These are phyloP conservation scores for Termitomyces sp. DNA, from an alignment of 768 basidiomycete species.

Conservation along the genomic window DNA sequence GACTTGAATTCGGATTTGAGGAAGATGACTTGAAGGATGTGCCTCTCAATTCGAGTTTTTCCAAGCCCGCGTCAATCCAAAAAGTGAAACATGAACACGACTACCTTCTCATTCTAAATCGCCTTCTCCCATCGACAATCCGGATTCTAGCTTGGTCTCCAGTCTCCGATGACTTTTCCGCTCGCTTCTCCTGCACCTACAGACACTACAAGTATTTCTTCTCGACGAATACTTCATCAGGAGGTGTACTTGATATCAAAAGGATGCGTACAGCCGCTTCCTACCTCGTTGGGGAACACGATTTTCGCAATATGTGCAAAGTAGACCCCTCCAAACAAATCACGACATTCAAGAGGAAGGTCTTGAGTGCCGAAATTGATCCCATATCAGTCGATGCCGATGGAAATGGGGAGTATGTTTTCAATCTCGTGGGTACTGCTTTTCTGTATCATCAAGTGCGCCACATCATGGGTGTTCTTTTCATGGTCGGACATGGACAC, in stretches of 20 bases:
- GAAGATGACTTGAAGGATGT: constrained; percentile 23
- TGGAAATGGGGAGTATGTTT: constrained; percentile 49
- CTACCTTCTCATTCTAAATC: constrained; percentile 81
- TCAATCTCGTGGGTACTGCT: constrained; percentile 84
- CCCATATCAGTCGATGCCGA: constrained; percentile 31
- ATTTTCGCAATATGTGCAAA: constrained; percentile 95
- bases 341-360: constrained; percentile 66
- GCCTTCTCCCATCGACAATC: constrained; percentile 84
- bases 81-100: constrained; percentile 51
- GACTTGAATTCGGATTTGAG: constrained; percentile 20
- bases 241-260: constrained; percentile 55
- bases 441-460: constrained; percentile 96
- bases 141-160: constrained; percentile 95
- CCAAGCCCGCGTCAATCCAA: constrained; percentile 13
- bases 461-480: constrained; percentile 89
- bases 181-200: constrained; percentile 81
- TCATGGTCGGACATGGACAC: constrained; percentile 80
- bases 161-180: constrained; percentile 73
- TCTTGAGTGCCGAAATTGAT: constrained; percentile 63
- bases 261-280: constrained; percentile 75
- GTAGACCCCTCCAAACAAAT: constrained; percentile 91
- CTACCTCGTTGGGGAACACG: constrained; percentile 81
- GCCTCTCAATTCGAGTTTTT: constrained; percentile 14
- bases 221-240: constrained; percentile 35
- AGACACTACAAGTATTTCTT: constrained; percentile 99